Evolutionary conservation across 768 basidiomycete species (phyloP).

Genomic region (Russula earlei): DNA sequence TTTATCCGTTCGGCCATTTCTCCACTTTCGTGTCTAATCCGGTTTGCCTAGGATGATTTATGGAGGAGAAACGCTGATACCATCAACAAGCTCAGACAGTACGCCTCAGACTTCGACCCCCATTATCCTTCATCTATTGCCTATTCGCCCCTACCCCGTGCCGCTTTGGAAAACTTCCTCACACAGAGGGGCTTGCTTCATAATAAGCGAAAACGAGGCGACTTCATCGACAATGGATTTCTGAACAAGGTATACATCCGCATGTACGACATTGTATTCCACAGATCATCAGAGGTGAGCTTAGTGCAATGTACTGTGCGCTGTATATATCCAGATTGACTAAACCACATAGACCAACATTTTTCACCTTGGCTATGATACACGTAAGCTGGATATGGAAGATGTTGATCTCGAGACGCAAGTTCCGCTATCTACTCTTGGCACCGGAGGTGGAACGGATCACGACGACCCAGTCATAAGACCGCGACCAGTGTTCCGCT

Average conservation of each 20-base stretch:
- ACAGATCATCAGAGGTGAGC: constrained; percentile 41
- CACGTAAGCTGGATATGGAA: constrained; percentile 50
- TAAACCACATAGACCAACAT: constrained; percentile 40
- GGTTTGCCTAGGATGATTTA: constrained; percentile 48
- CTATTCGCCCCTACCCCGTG: constrained; percentile 56
- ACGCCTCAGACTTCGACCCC: constrained; percentile 59
- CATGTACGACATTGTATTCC: constrained; percentile 59
- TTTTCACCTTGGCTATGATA: constrained; percentile 49
- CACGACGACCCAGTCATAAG: constrained; percentile 54
- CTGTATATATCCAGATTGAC: constrained; percentile 4
- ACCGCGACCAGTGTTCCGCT: constrained; percentile 52
- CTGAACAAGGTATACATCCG: constrained; percentile 66
- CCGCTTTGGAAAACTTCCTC: constrained; percentile 56
- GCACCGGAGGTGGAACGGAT: constrained; percentile 64
- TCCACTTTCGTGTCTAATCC: not conserved
- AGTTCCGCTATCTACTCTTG: constrained; percentile 43
- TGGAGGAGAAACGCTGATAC: constrained; percentile 63
- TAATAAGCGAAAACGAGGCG: constrained; percentile 32
- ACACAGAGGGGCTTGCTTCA: constrained; percentile 49
- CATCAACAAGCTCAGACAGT: constrained; percentile 37
- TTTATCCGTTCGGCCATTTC: not conserved
- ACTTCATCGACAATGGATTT: constrained; percentile 54
- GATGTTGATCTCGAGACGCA: constrained; percentile 48
- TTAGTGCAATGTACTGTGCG: not conserved
- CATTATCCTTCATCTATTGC: constrained; percentile 65